Base-by-base conservation (phyloP, 2,329 filamentous ascomycete genomes). In the Aspergillus awamori region DNA sequence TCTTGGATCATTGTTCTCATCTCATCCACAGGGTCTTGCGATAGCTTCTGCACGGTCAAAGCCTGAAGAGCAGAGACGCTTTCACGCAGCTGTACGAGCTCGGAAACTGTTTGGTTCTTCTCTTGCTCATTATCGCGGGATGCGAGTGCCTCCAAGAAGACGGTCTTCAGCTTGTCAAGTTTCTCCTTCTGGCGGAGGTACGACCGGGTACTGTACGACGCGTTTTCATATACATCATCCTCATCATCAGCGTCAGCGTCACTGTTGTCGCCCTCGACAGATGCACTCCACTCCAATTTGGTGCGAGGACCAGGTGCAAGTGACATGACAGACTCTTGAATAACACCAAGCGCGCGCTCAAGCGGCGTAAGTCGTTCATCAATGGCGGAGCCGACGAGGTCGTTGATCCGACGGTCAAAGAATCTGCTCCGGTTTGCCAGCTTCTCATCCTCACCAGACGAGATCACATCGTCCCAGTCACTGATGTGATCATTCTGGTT, bases 201-300 rank as follows among this genome's bases (percentile, higher is more conserved):
- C 67, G 93, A 97, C 67, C 88, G 83, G 5, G 90, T 90, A 55
- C 91, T 88, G 72, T 87, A 83, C 64, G 83, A 79, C 61, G 79
- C 66, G 68, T 72, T 76, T 59, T 79, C 80, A 45, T 81, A 78
- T 41, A 85, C 91, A 22, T 97, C 93, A 66, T 96, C 93, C 72
- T 97, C 93, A 64, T 97, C 93, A 74, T 98, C 94, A 10, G 95
- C 94, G 77, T 98, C 94, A 10, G 95, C 94, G 77, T 98, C 95
- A 73, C 94, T 97, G 61, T 96, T 88, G 57, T 78, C 79, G 26
- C 82, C 79, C 30, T 92, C 90, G n/a, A 82, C 86, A 51, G 90
- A 93, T 43, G 86, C 77, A 74, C 88, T 92, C 66, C 86, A 82
- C 26, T 85, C 83, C 43, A 84, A 84, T 30, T 85, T 82, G 58